Base-by-base conservation (phyloP, 768 basidiomycete genomes). In the Lenzites betulinus region DNA sequence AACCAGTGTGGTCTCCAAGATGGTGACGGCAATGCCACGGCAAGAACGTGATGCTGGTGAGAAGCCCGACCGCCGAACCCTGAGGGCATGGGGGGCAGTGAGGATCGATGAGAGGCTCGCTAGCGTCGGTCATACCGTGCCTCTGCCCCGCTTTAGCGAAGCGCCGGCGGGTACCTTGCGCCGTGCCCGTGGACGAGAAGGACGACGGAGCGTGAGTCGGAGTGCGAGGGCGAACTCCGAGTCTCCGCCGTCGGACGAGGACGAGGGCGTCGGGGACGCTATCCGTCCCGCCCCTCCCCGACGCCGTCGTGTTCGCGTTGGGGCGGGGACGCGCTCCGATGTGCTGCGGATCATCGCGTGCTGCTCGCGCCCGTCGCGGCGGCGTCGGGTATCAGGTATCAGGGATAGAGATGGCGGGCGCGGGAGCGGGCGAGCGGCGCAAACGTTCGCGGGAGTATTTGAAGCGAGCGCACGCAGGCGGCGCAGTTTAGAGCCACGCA, bases 401-500 rank as follows among this genome's bases (percentile, higher is more conserved):
- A 30, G 15, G 28, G 25, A 18, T 20, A 49, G 25, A 22, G 13
- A 30, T 22, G 22, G 1, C 25, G 47, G 26, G 39, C 47, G 47
- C 25, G 16, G 15, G 13, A 30, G 47, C 26, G 26, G 16, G 42
- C 26, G n/a, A 13, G 30, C 39, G n/a, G 38, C 26, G 30, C 38
- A 47, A 58, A 58, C 46, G 25, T 58, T 58, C 56, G 56, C 56
- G 56, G 56, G 56, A 58, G 56, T 23, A 42, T 38, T 16, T 28
- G 56, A 28, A 49, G 56, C 56, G 55, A 57, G 47, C 11, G 23
- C 36, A 49, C n/a, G n/a, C 42, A 50, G 48, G 56, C 56, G 56
- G 56, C 56, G 56, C 56, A 58, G 56, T 58, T 58, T 58, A 43
- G 48, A 43, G 48, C 22, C 28, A n/a, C 28, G 48, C 48, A 33